These are phyloP conservation scores for Suillus plorans DNA, from an alignment of 768 basidiomycete genomes.

Conservation along the genomic window DNA sequence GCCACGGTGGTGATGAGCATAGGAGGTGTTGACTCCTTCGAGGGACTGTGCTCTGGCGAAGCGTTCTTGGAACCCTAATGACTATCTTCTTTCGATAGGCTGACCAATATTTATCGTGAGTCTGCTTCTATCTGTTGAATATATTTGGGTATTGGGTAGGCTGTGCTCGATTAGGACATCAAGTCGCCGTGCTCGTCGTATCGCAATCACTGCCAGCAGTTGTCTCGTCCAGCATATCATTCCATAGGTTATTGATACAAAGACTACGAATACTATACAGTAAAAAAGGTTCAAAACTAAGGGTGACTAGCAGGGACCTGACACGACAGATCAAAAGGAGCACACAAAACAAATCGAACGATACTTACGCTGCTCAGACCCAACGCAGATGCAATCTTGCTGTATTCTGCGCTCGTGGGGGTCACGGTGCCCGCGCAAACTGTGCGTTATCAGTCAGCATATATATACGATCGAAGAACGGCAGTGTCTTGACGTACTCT, in stretches of 20 bases:
- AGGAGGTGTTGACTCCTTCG: not conserved
- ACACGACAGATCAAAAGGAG: not conserved
- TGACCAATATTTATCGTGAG: not conserved
- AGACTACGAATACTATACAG: not conserved
- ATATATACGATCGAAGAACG: not conserved
- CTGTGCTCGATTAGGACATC: not conserved
- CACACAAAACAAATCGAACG: not conserved
- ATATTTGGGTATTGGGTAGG: not conserved
- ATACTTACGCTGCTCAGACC: conserved; percentile 20
- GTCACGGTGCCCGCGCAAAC: conserved; percentile 46
- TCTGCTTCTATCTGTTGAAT: not conserved
- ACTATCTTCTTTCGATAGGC: not conserved
- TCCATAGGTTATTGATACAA: not conserved
- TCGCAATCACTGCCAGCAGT: not conserved
- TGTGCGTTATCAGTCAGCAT: conserved; percentile 19
- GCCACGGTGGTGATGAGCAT: not conserved
- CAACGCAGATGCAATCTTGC: conserved; percentile 43
- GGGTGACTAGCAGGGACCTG: not conserved
- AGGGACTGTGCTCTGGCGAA: not conserved
- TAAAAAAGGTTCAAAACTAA: not conserved
- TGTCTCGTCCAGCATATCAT: not conserved
- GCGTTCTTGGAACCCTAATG: not conserved
- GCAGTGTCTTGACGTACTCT: not conserved
- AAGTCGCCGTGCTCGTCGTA: not conserved
- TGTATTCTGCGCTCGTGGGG: conserved; percentile 51